These are phyloP conservation scores for Pleurotus salmoneostramineus DNA, from an alignment of 768 basidiomycete genomes.

Conservation along the genomic window DNA sequence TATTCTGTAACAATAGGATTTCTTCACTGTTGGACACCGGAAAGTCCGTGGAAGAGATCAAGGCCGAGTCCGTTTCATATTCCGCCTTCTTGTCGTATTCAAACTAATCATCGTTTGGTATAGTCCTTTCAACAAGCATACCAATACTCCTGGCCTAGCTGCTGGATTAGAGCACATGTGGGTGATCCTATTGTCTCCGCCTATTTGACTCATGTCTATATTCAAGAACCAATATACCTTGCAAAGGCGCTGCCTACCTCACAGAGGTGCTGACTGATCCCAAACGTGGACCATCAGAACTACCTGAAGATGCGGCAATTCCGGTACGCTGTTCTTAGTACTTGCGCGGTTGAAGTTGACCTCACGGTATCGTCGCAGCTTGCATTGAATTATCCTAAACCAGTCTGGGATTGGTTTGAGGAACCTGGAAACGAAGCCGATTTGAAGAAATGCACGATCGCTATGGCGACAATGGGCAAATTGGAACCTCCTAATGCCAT, in stretches of 20 bases:
- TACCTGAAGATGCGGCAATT: constrained; percentile 1
- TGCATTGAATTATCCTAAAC: constrained; percentile 17
- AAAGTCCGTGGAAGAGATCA: constrained; percentile 21
- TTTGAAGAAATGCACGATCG: constrained; percentile 22
- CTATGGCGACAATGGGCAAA: constrained; percentile 18
- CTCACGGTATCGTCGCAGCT: constrained; percentile 15
- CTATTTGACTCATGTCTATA: neutral
- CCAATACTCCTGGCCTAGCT: constrained; percentile 13
- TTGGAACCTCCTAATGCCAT: constrained; percentile 17
- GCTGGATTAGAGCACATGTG: constrained; percentile 15
- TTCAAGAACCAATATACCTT: constrained; percentile 18
- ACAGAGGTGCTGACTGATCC: constrained; percentile 16
- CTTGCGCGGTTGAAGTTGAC: constrained; percentile 8
- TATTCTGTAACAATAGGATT: constrained; percentile 30
- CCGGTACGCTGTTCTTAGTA: neutral
- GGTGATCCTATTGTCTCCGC: neutral
- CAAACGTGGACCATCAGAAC: neutral
- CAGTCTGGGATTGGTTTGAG: constrained; percentile 27
- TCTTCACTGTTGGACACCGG: constrained; percentile 26
- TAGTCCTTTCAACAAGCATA: constrained; percentile 16
- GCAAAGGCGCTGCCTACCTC: constrained; percentile 14
- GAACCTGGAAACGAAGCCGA: constrained; percentile 23
- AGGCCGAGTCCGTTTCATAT: constrained; percentile 19
- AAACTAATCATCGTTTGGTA: neutral
- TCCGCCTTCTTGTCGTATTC: neutral